Base-by-base conservation (phyloP, 202 grass and related monocot species). In the Panicum virgatum region DNA sequence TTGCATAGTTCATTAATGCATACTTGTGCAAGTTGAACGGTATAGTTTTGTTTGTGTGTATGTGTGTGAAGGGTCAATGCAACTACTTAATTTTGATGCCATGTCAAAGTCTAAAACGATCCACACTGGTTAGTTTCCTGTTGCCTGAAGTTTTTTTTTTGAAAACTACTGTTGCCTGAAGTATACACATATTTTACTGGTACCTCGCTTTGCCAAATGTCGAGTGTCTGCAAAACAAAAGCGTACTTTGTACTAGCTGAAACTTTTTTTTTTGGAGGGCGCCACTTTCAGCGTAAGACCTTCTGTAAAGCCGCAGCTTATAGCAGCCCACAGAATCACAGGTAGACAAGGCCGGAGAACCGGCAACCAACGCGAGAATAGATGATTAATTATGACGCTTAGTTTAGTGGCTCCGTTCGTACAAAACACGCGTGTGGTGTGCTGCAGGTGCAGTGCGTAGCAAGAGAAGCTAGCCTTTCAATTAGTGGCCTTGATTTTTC, bases 351-450 rank as follows among this genome's bases (percentile, higher is more conserved):
- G 39, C 52, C 60, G 22, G 13, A 87, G 79, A 77, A 80, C 76
- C 27, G 26, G 59, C 48, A 76, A 67, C 62, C 15, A 43, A 67
- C 38, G 64, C 64, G 36, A 23, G n/a, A n/a, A n/a, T n/a, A n/a
- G 80, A 19, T 20, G 34, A 36, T 20, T 19, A 34, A 34, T 34
- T 34, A 34, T 34, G 19, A 20, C 6, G 29, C 66, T 23, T 75
- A 47, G 51, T 47, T 73, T 82, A 85, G 59, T 84, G 76, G 76
- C 26, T 54, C 44, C 36, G 43, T 60, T 73, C 48, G 51, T 88
- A 72, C 64, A 75, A 22, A 53, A 79, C 66, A 83, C 75, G 66
- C 60, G 51, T 53, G 51, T 50, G 44, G 12, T 6, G 62, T 57
- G 59, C 52, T 69, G 48, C n/a, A n/a, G n/a, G 48, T 42, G 77